phyloP scores from a whole-genome alignment of 192 early-diverging fungal genomes.

The Entrophospora sp. region DNA sequence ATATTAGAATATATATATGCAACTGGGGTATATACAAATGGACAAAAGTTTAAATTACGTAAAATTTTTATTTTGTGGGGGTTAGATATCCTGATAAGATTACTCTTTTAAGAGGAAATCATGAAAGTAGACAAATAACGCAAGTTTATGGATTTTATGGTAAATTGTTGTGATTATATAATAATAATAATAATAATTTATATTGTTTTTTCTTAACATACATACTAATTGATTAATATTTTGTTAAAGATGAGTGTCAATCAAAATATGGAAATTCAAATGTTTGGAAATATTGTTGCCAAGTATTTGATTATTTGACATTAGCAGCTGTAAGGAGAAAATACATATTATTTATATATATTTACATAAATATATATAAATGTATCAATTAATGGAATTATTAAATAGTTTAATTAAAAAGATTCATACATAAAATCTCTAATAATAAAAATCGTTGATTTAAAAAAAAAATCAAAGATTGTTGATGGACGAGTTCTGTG shows the following conservation, averaged over 20 bases:
- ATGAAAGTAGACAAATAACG: slow-evolving; percentile 95
- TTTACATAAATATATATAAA: too few relatives aligned
- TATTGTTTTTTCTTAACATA: not conserved
- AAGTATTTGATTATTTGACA: slow-evolving; percentile 87
- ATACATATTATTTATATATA: too few relatives aligned
- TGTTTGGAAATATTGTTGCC: slow-evolving; percentile 94
- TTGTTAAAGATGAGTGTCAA: slow-evolving; percentile 73
- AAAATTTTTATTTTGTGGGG: not conserved
- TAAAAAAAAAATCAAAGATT: slow-evolving; percentile 47
- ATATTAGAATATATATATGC: too few relatives aligned
- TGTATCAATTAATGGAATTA: too few relatives aligned
- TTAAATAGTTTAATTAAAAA: too few relatives aligned
- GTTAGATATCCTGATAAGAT: slow-evolving; percentile 91
- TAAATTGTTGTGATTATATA: slow-evolving; percentile 20
- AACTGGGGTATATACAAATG: not conserved
- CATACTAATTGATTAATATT: not conserved
- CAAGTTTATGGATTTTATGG: slow-evolving; percentile 96
- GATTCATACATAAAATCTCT: too few relatives aligned
- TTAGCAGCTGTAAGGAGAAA: slow-evolving; percentile 68
- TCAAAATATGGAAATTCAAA: slow-evolving; percentile 92
- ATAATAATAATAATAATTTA: not conserved
- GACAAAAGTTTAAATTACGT: not conserved
- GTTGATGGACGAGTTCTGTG: slow-evolving; percentile 90
- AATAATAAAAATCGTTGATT: too few relatives aligned
- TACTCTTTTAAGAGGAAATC: slow-evolving; percentile 90